Evolutionary conservation across 768 basidiomycete genomes (phyloP), one percentile per base, ranked within the genome.

Genomic region (Mycena indigotica): DNA sequence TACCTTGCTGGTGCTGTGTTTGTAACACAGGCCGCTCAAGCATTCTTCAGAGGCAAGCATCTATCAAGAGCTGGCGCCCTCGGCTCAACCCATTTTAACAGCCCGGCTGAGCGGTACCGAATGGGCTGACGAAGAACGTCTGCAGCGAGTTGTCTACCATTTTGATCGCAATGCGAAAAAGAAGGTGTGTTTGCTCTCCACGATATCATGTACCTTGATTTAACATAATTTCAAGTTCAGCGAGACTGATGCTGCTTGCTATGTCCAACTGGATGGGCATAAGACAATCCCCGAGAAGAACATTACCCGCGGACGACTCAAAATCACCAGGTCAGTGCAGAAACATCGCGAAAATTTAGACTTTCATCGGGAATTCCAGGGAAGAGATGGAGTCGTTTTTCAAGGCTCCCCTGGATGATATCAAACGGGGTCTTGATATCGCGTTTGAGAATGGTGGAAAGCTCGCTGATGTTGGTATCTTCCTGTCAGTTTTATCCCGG

Each of bases 81-180:
- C 46, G 3, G 41, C 29, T 24, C 21, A 19, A 13, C 16, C 24
- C 40, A 41, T 25, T 29, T 30, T 15, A 2, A 4, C 49, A 65
- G 64, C 46, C 13, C 60, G 57, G 10, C 39, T 65, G 16, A 32
- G 25, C 3, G 64, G 63, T 21, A 65, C 64, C 3, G 63, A 64
- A 24, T 66, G 63, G 63, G 60, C 61, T 24, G 48, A 64, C 41
- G 56, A 61, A 15, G 65, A 66, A 28, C 35, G 30, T 3, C 44
- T 65, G 24, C 52, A 57, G 44, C 52, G 46, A n/a, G 50, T 62
- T 13, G 65, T 66, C 35, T 50, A 62, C 16, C 40, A 66, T 48
- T 66, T 66, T 50, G 65, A 66, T 35, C 28, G 57, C 17, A 66
- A 65, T 28, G 64, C 65, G n/a, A 66, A 66, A 40, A 66, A 61